Conservation (phyloP, 306 rosid species). For the Lupinus albus region DNA sequence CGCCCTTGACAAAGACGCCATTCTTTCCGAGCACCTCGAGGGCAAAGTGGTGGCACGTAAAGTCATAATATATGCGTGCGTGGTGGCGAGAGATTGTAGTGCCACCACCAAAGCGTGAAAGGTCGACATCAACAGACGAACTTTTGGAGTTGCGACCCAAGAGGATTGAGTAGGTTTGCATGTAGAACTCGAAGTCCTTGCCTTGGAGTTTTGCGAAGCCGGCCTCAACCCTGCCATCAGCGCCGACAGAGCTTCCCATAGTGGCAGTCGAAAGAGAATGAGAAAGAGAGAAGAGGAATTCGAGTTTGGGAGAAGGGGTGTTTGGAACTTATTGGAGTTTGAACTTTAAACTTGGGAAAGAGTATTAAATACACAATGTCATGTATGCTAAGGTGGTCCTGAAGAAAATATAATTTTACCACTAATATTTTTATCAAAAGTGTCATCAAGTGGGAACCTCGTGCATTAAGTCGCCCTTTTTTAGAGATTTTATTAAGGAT, state of each 20-base stretch:
- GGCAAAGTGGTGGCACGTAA: slow-evolving; percentile 89
- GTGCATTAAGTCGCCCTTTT: too few relatives aligned
- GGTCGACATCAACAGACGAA: slow-evolving; percentile 91
- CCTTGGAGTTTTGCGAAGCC: slow-evolving; percentile 98
- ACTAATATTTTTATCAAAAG: too few relatives aligned
- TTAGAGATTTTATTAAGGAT: too few relatives aligned
- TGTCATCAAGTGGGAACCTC: too few relatives aligned
- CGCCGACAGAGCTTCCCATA: slow-evolving; percentile 42
- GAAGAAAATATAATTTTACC: too few relatives aligned
- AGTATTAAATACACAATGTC: too few relatives aligned
- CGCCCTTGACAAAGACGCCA: slow-evolving; percentile 92
- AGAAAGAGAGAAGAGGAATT: background rate
- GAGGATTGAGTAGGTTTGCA: slow-evolving; percentile 96
- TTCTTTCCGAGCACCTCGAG: slow-evolving; percentile 93
- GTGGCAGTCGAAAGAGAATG: background rate
- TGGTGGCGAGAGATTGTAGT: slow-evolving; percentile 98
- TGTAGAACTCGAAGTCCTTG: slow-evolving; percentile 95
- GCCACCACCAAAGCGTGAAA: slow-evolving; percentile 98
- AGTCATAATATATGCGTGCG: slow-evolving; percentile 93
- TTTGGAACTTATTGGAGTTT: background rate
- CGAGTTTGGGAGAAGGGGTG: background rate
- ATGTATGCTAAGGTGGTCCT: too few relatives aligned
- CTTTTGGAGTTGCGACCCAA: slow-evolving; percentile 95
- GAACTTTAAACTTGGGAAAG: too few relatives aligned
- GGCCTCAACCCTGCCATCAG: slow-evolving; percentile 73